Evolutionary conservation across 768 basidiomycete genomes (phyloP).

Genomic region (Tylopilus sp.): DNA sequence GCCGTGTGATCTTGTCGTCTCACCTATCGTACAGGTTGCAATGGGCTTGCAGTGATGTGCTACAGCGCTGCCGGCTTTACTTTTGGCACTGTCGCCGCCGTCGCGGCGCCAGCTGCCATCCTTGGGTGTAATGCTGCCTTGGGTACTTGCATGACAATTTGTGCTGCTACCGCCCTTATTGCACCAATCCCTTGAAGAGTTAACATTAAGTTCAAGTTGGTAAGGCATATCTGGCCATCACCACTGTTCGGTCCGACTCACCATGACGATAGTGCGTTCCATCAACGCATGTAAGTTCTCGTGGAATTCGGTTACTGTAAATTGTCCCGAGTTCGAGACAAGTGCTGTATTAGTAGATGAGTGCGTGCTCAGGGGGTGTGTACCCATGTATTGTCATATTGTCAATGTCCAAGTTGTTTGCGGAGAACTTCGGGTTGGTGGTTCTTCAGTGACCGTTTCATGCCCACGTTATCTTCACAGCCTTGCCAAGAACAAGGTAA

Average conservation of each 20-base stretch:
- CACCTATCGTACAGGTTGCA: conserved; percentile 29
- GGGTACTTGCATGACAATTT: conserved; percentile 25
- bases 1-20: no score
- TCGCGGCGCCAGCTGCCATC: conserved; percentile 19
- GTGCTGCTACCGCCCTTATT: conserved; percentile 17
- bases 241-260: neutral
- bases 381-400: neutral
- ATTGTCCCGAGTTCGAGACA: conserved; percentile 5
- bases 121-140: conserved; percentile 20
- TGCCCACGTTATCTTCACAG: neutral
- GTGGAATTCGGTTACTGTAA: no score
- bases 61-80: conserved; percentile 24
- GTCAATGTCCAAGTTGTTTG: neutral
- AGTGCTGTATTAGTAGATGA: neutral
- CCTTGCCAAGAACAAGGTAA: conserved; percentile 25
- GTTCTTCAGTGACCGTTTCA: neutral
- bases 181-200: conserved; percentile 25
- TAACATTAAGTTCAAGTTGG: no score
- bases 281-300: neutral
- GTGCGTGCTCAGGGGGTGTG: neutral
- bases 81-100: conserved; percentile 23
- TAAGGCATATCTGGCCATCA: neutral
- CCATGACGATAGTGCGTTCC: neutral
- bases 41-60: conserved; percentile 18
- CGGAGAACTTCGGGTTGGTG: conserved; percentile 2